Evolutionary conservation across 2,329 filamentous ascomycete species (phyloP).

Genomic region (Tolypocladium ovalisporum): DNA sequence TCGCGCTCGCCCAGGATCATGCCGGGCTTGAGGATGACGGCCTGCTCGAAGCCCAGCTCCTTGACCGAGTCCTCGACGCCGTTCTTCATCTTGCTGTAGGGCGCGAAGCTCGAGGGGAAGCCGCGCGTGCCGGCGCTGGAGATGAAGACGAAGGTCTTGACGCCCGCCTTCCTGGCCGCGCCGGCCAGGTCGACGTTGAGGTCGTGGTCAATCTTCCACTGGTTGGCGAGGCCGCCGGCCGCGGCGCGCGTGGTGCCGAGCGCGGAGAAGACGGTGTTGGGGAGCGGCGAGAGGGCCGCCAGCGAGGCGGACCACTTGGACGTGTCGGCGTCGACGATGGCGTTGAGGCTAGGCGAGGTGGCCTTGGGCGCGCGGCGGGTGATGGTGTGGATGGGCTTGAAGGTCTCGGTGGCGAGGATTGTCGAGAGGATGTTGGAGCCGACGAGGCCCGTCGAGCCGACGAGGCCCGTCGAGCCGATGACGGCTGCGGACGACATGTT

Average conservation of each 20-base stretch:
- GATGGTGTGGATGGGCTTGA: conserved; percentile 50
- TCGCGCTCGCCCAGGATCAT: conserved; percentile 63
- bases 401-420: conserved; percentile 44
- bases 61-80: conserved; percentile 73
- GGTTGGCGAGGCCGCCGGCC: conserved; percentile 66
- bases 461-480: conserved; percentile 56
- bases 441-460: conserved; percentile 56
- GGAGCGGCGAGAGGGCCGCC: conserved; percentile 39
- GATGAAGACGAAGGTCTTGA: conserved; percentile 67
- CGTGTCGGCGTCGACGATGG: conserved; percentile 54
- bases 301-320: conserved; percentile 57
- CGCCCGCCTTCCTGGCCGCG: conserved; percentile 61
- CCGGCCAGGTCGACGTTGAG: conserved; percentile 70
- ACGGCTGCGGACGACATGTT: conserved; percentile 35
- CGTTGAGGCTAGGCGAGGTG: conserved; percentile 46
- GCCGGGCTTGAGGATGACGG: conserved; percentile 64
- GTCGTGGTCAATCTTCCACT: conserved; percentile 83
- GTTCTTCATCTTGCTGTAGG: conserved; percentile 64
- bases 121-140: conserved; percentile 43
- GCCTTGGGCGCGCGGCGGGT: conserved; percentile 52
- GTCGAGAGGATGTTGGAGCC: conserved; percentile 64
- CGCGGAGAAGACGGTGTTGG: conserved; percentile 60
- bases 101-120: conserved; percentile 29
- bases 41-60: conserved; percentile 63
- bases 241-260: conserved; percentile 69